A percentile compares a stretch with the other conserved stretches of the same genome.
phyloP scores from a whole-genome alignment of 352 stramenopile species.

The Phytophthora quininea region DNA sequence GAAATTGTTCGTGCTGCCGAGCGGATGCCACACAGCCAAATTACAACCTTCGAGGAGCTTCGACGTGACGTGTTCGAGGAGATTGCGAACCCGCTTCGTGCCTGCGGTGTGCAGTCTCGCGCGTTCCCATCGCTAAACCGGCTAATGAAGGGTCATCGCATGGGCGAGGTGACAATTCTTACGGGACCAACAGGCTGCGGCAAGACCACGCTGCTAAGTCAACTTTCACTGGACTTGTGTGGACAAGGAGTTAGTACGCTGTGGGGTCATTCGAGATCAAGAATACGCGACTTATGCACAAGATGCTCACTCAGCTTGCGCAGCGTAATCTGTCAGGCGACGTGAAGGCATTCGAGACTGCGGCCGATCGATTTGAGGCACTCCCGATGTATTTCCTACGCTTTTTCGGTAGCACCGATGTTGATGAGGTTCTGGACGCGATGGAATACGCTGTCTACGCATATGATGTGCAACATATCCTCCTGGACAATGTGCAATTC shows the following conservation, averaged over 20 bases:
- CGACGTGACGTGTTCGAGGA: constrained; percentile 94
- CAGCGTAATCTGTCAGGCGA: constrained; percentile 73
- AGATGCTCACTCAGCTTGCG: constrained; percentile 97
- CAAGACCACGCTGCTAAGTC: constrained; percentile 95
- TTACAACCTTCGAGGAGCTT: constrained; percentile 94
- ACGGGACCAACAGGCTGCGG: constrained; percentile 97
- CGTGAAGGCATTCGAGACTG: constrained; percentile 77
- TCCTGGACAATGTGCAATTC: constrained; percentile 99
- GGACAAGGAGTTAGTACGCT: constrained; percentile 97
- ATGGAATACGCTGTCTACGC: constrained; percentile 99
- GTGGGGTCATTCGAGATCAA: constrained; percentile 99
- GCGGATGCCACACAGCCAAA: constrained; percentile 92
- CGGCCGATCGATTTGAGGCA: constrained; percentile 91
- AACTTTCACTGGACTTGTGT: constrained; percentile 91
- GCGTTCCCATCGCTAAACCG: constrained; percentile 95
- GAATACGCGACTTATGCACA: constrained; percentile 97
- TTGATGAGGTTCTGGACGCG: constrained; percentile 96
- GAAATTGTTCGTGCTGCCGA: constrained; percentile 84
- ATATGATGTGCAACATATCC: constrained; percentile 98
- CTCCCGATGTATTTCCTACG: constrained; percentile 98
- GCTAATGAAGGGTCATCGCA: constrained; percentile 96
- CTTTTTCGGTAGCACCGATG: constrained; percentile 97
- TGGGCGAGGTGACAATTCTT: constrained; percentile 98
- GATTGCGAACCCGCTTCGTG: constrained; percentile 94
- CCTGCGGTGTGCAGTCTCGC: constrained; percentile 92